These are phyloP conservation scores for Xylariaceae sp. DNA, from an alignment of 2,329 filamentous ascomycete genomes.

Conservation along the genomic window DNA sequence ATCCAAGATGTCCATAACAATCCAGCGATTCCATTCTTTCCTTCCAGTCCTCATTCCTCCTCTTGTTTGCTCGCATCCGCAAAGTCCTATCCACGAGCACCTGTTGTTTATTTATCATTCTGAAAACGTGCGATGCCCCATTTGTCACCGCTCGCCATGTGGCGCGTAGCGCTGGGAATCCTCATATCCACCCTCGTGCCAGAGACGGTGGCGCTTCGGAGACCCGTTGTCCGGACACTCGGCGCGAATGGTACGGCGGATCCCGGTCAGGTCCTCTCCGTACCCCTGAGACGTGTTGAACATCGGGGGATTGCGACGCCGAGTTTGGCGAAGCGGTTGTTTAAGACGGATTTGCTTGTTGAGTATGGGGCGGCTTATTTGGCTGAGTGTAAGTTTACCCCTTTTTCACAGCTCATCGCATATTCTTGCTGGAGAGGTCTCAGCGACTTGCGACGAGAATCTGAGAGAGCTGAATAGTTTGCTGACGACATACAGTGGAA, in stretches of 20 bases:
- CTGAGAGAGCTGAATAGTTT: not conserved
- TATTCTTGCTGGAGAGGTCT: no score
- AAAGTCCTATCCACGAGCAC: not conserved
- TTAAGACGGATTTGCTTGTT: conserved; percentile 27
- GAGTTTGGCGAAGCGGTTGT: conserved; percentile 27
- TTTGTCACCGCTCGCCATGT: conserved; percentile 3
- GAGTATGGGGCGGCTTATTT: conserved; percentile 32
- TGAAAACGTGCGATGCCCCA: not conserved
- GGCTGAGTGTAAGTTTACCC: conserved; percentile 26
- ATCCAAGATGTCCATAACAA: not conserved
- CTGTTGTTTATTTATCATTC: not conserved
- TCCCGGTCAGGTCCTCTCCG: conserved; percentile 21
- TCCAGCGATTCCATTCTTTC: not conserved
- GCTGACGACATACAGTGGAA: conserved; percentile 33
- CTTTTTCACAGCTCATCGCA: no score
- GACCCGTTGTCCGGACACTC: not conserved
- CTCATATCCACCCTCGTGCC: conserved; percentile 3
- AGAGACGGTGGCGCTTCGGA: conserved; percentile 6
- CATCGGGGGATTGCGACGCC: conserved; percentile 25
- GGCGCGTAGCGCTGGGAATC: conserved; percentile 3
- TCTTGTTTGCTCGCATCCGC: not conserved
- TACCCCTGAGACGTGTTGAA: conserved; percentile 29
- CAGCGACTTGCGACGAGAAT: no score
- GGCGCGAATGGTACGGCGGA: conserved; percentile 13
- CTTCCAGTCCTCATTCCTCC: not conserved